Evolutionary conservation across 768 basidiomycete species (phyloP), one percentile per base, ranked within the genome.

Genomic region (Suillus subaureus): DNA sequence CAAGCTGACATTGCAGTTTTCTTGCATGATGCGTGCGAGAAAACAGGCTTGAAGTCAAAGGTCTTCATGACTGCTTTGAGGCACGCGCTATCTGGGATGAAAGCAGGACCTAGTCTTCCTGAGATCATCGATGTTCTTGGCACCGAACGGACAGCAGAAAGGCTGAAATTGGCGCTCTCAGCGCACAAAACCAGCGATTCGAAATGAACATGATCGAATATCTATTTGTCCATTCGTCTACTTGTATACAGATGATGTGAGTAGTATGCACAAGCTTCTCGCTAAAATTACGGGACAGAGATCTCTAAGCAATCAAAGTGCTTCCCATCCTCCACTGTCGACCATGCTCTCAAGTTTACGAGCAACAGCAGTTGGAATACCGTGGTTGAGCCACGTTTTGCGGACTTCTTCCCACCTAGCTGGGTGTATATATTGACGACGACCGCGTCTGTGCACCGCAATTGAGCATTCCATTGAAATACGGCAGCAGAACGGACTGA

Each of bases 261-360:
- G 37, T 42, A 61, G 33, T 45, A 37, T 23, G 61, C 13, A 64
- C 49, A 64, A 2, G 18, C 9, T 28, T 49, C 21, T 35, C 31
- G 35, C 42, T 6, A 35, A 35, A 35, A 55, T 33, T 13, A 51
- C 21, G n/a, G n/a, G 23, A 40, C 15, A 23, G 39, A 9, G 21
- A 16, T 16, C 23, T 12, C 23, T 9, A 15, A 39, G 23, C 9
- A 58, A 31, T 70, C 43, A 96, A 58, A 97, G 76, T 65, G 90
- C 91, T 72, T 93, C 92, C 96, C 96, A 98, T 26, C 96, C 96
- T n/a, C 96, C 94, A 37, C 85, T 89, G 74, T 97, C 96, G 18
- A 94, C 83, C 16, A 87, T 88, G 68, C 92, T 85, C 74, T 99
- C 97, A 65, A 98, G 73, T 74, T 93, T 93, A 61, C 97, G 83